These are phyloP conservation scores for Nitzschia sp. DNA, from an alignment of 108 stramenopile genomes.

Conservation along the genomic window DNA sequence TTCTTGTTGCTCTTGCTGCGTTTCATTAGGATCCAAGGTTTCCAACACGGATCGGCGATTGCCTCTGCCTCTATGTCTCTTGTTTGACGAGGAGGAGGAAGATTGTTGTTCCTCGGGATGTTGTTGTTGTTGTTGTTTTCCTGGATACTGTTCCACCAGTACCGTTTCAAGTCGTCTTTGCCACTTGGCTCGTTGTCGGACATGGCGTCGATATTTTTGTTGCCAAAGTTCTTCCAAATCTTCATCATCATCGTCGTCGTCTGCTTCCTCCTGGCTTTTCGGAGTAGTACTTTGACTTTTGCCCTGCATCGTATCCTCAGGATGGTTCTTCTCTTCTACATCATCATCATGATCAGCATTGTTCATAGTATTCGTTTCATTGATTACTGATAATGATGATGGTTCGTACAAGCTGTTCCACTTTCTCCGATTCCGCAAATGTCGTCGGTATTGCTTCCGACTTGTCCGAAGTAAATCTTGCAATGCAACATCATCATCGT, in stretches of 20 bases:
- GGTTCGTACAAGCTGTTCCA: background rate
- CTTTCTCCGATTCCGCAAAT: background rate
- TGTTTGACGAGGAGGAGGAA: background rate
- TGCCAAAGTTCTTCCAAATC: conserved; percentile 4
- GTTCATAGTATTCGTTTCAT: background rate
- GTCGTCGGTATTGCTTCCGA: background rate
- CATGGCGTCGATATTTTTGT: background rate
- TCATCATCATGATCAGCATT: no score
- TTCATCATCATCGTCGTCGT: conserved; percentile 7
- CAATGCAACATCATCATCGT: conserved; percentile 13
- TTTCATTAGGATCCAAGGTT: background rate
- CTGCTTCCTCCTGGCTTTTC: background rate
- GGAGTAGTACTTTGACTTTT: no score
- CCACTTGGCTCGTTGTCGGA: conserved; percentile 3
- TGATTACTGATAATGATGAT: no score
- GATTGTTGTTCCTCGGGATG: background rate
- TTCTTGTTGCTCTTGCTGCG: no score
- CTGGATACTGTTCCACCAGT: background rate
- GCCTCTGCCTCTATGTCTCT: background rate
- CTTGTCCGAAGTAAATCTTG: conserved; percentile 4
- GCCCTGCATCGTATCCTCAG: no score
- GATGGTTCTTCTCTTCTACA: no score
- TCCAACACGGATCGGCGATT: background rate
- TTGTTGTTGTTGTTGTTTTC: conserved; percentile 2
- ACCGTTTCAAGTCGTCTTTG: background rate